Conservation (phyloP, 108 stramenopile species). For the Cyclotella choctawhatcheeana region DNA sequence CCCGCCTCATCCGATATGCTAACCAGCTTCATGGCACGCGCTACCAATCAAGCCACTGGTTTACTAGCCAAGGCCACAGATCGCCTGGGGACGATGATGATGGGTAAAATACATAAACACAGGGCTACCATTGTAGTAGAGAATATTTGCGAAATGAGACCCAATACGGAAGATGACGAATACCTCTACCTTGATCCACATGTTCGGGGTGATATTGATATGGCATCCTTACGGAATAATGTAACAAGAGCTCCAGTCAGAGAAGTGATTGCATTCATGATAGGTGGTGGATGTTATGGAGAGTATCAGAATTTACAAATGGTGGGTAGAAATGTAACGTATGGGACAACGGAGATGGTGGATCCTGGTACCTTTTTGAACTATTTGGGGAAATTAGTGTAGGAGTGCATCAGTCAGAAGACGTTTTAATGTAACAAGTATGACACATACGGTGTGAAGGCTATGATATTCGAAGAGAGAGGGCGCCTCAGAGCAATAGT, state of each 20-base stretch:
- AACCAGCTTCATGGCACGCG: slow-evolving; percentile 87
- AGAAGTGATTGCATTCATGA: slow-evolving; percentile 94
- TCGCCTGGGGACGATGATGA: slow-evolving; percentile 82
- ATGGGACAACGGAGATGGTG: slow-evolving; percentile 94
- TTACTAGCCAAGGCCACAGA: slow-evolving; percentile 93
- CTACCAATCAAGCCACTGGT: slow-evolving; percentile 90
- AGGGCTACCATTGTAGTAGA: slow-evolving; percentile 92
- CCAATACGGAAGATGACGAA: slow-evolving; percentile 93
- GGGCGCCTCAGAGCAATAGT: too few species aligned
- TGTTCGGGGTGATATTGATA: slow-evolving; percentile 88
- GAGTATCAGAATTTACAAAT: slow-evolving; percentile 98
- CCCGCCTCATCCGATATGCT: slow-evolving; percentile 59
- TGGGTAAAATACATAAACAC: slow-evolving; percentile 88
- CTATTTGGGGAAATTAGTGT: slow-evolving; percentile 74
- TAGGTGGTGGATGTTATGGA: slow-evolving; percentile 96
- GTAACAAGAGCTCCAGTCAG: slow-evolving; percentile 72
- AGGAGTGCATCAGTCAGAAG: background rate
- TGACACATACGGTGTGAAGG: too few species aligned
- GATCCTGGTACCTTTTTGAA: slow-evolving; percentile 81
- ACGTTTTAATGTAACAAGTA: background rate
- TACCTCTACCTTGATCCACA: slow-evolving; percentile 95
- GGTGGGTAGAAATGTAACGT: slow-evolving; percentile 81
- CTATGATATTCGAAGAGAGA: too few species aligned
- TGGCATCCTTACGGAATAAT: slow-evolving; percentile 61
- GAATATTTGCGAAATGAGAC: slow-evolving; percentile 90